These are phyloP conservation scores for Sarcocystis neurona DNA, from an alignment of 169 alveolate species.

Conservation along the genomic window DNA sequence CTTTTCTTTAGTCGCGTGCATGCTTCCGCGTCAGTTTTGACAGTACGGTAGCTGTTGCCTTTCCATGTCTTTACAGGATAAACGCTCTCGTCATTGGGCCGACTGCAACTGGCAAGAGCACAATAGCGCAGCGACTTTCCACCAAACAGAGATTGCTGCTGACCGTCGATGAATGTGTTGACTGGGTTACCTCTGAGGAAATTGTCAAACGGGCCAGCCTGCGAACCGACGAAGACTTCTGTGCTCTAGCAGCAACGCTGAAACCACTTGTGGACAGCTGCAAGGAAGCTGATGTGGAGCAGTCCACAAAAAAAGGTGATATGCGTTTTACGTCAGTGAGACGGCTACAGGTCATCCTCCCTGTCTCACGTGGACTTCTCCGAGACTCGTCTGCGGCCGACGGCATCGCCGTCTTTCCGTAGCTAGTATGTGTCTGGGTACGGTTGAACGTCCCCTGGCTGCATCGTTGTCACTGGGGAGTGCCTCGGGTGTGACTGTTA, in stretches of 20 bases:
- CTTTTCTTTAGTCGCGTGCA: neutral
- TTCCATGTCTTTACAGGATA: slow-evolving; percentile 45
- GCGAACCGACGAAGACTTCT: neutral
- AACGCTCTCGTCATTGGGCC: slow-evolving; percentile 69
- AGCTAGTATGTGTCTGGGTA: no score
- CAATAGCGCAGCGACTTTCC: slow-evolving; percentile 57
- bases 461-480: no score
- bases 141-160: slow-evolving; percentile 47
- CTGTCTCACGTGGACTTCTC: no score
- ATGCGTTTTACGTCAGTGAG: no score
- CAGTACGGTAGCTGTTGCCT: neutral
- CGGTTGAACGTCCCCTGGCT: no score
- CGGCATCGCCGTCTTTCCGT: no score
- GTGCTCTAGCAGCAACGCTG: neutral
- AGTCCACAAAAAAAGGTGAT: neutral
- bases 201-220: neutral
- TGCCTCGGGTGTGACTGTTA: no score
- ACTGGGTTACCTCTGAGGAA: slow-evolving; percentile 32
- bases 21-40: neutral
- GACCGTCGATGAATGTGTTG: slow-evolving; percentile 62
- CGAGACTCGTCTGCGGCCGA: no score
- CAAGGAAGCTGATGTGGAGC: neutral
- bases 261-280: neutral
- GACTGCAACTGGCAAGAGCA: slow-evolving; percentile 60
- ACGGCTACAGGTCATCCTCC: no score